Base-by-base conservation (phyloP, 2,329 filamentous ascomycete genomes). In the Magnaporthiopsis rhizophila region DNA sequence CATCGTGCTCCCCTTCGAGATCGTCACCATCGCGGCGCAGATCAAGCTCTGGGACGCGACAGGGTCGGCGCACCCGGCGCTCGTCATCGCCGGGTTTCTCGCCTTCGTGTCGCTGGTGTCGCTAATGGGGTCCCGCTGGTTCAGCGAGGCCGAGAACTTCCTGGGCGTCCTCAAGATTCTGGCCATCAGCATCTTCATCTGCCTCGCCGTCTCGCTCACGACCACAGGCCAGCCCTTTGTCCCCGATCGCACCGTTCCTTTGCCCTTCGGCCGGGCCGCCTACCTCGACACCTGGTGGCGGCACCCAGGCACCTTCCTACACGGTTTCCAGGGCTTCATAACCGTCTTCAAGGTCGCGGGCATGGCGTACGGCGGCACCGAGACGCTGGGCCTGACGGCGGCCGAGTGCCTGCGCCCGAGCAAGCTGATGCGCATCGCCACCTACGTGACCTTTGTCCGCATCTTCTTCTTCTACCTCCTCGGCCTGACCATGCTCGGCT, bases 121-220 rank as follows among this genome's bases (percentile, higher is more conserved):
- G 69, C 80, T 92, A 38, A 78, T 92, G 1, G 89, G 89, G 1
- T 86, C 92, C 1, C 85, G 87, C 69, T 85, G 87, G 5, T 93
- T 92, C 72, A 90, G 90, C 21, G 90, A 93, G 72, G 86, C 89
- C 15, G 90, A 93, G 71, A 92, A 92, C 71, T 92, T 89, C 88
- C 83, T 92, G 65, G 87, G 89, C 0, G 80, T 88, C 21, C 75
- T 92, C 71, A 92, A 93, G 72, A 81, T 92, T 7, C 72, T 87
- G 3, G 88, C 88, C 1, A 77, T 92, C 1, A 76, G 89, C 1
- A 88, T 88, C 1, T 91, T 89, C 73, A 90, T 90, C 74, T 78
- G 92, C 68, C 90, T 92, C 70, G 83, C 88, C 63, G 89, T 91
- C 65, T 78, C 91, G 74, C 79, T 64, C 71, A 76, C 71, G 15